These are phyloP conservation scores for Termitomyces sp. DNA, from an alignment of 1,284 basidiomycete species.

Conservation along the genomic window DNA sequence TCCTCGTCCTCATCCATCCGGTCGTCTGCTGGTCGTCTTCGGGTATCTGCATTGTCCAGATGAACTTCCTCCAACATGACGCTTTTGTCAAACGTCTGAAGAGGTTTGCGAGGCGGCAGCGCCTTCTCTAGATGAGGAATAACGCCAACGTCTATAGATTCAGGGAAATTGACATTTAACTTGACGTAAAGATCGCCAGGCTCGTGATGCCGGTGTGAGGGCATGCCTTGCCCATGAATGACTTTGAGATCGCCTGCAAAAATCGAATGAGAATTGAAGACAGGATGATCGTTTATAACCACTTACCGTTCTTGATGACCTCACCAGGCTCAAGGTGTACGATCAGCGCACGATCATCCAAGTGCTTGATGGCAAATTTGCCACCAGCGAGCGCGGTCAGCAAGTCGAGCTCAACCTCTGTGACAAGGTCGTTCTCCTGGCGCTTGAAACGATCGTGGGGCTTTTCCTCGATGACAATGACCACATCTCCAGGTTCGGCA, in stretches of 20 bases:
- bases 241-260: constrained; percentile 80
- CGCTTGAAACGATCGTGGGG: constrained; percentile 89
- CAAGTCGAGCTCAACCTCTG: constrained; percentile 87
- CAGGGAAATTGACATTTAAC: constrained; percentile 88
- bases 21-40: constrained; percentile 57
- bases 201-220: constrained; percentile 96
- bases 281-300: not conserved
- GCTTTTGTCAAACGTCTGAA: constrained; percentile 69
- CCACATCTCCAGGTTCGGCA: constrained; percentile 90
- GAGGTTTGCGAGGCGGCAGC: constrained; percentile 73
- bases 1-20: constrained; percentile 86
- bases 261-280: constrained; percentile 11
- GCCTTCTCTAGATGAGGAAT: constrained; percentile 83
- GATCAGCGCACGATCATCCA: constrained; percentile 87
- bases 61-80: constrained; percentile 82
- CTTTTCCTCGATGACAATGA: constrained; percentile 97
- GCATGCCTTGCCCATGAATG: constrained; percentile 95
- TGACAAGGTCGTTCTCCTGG: constrained; percentile 89
- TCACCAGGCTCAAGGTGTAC: constrained; percentile 89
- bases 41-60: constrained; percentile 78
- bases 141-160: constrained; percentile 63
- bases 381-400: constrained; percentile 94
- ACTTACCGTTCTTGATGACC: constrained; percentile 87
- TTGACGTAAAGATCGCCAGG: constrained; percentile 91
- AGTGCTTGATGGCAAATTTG: constrained; percentile 85